Conservation (phyloP, 225 moss, liverwort and hornwort species). For the Ulota crispa region DNA sequence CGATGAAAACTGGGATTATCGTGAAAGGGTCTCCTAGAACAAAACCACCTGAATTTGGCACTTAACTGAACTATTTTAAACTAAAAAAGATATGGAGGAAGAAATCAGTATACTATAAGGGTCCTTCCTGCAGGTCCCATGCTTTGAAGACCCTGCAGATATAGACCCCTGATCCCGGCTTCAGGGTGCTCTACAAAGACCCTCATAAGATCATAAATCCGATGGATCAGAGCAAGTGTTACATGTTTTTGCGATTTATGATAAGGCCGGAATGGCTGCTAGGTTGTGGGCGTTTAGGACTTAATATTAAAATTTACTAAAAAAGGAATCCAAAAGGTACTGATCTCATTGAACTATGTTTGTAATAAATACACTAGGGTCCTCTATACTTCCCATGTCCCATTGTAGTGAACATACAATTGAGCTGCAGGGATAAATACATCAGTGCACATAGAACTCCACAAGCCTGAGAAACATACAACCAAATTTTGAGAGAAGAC, state of each 20-base stretch:
- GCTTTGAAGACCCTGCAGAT: not conserved
- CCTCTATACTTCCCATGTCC: not conserved
- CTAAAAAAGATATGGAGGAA: not conserved
- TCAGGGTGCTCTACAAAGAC: not conserved
- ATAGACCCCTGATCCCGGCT: not conserved
- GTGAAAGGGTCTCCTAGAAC: not conserved
- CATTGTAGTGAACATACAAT: not conserved
- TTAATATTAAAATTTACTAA: not conserved
- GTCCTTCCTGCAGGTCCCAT: not conserved
- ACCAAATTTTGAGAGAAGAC: not conserved
- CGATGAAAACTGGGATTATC: not conserved
- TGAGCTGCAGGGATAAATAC: not conserved
- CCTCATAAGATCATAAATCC: not conserved
- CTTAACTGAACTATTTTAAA: not conserved
- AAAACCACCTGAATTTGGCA: not conserved
- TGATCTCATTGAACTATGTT: not conserved
- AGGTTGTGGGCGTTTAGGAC: not conserved
- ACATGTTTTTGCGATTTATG: not conserved
- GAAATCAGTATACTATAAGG: not conserved
- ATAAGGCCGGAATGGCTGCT: not conserved
- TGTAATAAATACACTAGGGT: not conserved
- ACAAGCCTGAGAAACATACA: not conserved
- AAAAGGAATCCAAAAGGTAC: not conserved
- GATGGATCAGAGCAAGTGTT: not conserved
- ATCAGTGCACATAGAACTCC: not conserved